Evolutionary conservation across 1,284 basidiomycete genomes (phyloP).

Genomic region (Pulchroboletus neoregius): DNA sequence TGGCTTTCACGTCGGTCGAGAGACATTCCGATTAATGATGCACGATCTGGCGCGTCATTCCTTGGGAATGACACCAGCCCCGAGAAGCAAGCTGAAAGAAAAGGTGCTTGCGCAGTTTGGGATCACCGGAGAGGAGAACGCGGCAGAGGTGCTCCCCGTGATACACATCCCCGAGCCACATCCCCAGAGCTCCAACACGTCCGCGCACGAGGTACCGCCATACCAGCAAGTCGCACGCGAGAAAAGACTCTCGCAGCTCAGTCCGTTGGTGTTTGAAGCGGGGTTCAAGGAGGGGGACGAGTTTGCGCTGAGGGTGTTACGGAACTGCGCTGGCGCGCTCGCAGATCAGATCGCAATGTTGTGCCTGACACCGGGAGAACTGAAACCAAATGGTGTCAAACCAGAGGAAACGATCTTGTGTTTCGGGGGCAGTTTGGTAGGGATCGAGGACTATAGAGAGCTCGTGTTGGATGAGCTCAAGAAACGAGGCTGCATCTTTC

Average conservation of each 20-base stretch:
- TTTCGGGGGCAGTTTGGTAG: constrained; percentile 70
- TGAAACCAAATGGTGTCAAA: constrained; percentile 42
- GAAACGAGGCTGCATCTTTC: constrained; percentile 56
- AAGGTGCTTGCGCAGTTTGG: constrained; percentile 53
- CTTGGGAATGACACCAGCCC: constrained; percentile 36
- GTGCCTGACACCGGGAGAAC: constrained; percentile 38
- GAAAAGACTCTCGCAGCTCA: constrained; percentile 66
- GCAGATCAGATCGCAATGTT: constrained; percentile 60
- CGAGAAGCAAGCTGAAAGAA: constrained; percentile 38
- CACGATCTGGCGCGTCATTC: constrained; percentile 51
- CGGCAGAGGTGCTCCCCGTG: constrained; percentile 58
- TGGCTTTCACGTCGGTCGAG: constrained; percentile 70
- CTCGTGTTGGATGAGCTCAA: constrained; percentile 58
- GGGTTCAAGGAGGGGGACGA: constrained; percentile 63
- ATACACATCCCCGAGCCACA: constrained; percentile 56
- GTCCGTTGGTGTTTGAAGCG: constrained; percentile 67
- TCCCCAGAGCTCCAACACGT: constrained; percentile 18
- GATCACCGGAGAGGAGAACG: constrained; percentile 46
- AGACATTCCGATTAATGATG: constrained; percentile 64
- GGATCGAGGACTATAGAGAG: constrained; percentile 54
- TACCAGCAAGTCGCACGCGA: constrained; percentile 51
- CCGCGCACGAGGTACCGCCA: constrained; percentile 20
- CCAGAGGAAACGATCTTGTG: constrained; percentile 59
- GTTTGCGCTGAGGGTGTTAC: constrained; percentile 57
- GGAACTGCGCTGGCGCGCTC: constrained; percentile 47